phyloP scores from a whole-genome alignment of 768 basidiomycete genomes.

The Boletus reticuloceps region DNA sequence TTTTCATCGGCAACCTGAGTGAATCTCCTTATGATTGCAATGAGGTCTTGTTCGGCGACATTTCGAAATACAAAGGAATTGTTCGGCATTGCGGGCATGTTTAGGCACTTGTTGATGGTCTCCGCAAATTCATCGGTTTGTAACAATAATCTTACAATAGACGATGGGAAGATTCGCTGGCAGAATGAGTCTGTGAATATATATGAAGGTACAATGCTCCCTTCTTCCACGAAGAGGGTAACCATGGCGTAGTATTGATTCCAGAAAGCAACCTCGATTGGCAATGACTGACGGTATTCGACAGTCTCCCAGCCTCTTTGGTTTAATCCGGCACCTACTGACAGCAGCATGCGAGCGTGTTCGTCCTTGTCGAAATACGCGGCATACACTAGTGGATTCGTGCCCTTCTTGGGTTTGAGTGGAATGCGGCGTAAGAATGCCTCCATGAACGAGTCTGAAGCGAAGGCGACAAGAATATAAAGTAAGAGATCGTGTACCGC shows the following conservation, averaged over 20 bases:
- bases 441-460: neutral
- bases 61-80: neutral
- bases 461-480: neutral
- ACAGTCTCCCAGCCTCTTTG: neutral
- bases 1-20: neutral
- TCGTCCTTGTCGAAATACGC: neutral
- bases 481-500: neutral
- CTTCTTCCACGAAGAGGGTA: neutral
- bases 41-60: neutral
- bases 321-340: neutral
- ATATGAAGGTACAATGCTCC: neutral
- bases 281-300: neutral
- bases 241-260: neutral
- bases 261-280: neutral
- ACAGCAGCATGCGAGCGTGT: neutral
- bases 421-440: neutral
- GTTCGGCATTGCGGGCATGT: neutral
- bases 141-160: neutral
- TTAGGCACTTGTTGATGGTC: neutral
- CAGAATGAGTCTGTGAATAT: neutral
- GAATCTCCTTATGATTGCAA: neutral
- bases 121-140: neutral
- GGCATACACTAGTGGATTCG: conserved; percentile 2
- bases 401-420: neutral
- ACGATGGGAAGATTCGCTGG: neutral